Evolutionary conservation across 192 early-diverging fungal species (phyloP).

Genomic region (Coemansia asiatica): DNA sequence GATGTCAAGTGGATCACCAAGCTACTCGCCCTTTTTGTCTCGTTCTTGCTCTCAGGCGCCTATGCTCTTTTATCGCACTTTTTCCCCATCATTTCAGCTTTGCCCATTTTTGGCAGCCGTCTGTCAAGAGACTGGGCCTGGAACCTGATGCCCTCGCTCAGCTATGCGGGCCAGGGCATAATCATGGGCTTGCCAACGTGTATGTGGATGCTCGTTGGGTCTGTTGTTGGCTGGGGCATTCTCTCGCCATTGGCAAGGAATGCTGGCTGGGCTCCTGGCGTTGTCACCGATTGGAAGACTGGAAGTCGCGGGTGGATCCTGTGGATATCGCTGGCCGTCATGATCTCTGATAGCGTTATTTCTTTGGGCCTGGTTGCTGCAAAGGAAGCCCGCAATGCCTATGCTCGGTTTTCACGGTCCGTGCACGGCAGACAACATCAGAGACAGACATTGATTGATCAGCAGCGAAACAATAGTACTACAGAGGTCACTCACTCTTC

Average conservation of each 20-base stretch:
- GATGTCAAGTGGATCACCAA: constrained; percentile 67
- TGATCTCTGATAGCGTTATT: constrained; percentile 72
- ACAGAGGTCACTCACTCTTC: background rate
- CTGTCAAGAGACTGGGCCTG: constrained; percentile 65
- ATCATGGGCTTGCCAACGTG: constrained; percentile 82
- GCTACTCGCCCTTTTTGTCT: constrained; percentile 53
- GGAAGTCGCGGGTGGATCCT: constrained; percentile 77
- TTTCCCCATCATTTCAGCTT: constrained; percentile 55
- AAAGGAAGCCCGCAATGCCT: constrained; percentile 35
- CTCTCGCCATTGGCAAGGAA: constrained; percentile 68
- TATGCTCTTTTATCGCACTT: constrained; percentile 70
- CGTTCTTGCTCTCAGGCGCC: constrained; percentile 62
- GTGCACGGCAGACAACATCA: no score
- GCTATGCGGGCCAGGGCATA: constrained; percentile 76
- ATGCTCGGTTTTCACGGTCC: constrained; percentile 7
- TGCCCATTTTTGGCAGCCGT: constrained; percentile 60
- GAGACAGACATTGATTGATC: background rate
- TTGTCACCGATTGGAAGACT: constrained; percentile 65
- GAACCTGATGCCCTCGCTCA: constrained; percentile 70
- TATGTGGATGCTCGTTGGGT: constrained; percentile 68
- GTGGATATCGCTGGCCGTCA: constrained; percentile 76
- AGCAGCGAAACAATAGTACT: background rate
- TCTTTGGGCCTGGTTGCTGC: constrained; percentile 60
- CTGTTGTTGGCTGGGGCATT: constrained; percentile 73
- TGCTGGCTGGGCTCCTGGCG: constrained; percentile 72